These are phyloP conservation scores for Ustilago xerochloae DNA, from an alignment of 1,284 basidiomycete species.

Conservation along the genomic window DNA sequence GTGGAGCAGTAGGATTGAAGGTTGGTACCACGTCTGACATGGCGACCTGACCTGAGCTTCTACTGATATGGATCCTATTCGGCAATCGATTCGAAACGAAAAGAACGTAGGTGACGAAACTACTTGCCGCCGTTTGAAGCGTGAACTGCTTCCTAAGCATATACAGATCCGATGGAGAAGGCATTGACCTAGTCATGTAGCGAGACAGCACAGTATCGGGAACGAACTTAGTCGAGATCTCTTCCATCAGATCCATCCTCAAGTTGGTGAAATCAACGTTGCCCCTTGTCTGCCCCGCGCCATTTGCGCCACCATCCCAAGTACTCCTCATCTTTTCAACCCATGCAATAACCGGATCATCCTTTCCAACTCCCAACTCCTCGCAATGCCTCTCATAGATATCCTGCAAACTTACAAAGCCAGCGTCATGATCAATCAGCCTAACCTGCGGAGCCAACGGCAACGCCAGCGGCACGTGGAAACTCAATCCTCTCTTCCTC, in stretches of 20 bases:
- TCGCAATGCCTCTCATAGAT: conserved; percentile 92
- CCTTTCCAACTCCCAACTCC: conserved; percentile 80
- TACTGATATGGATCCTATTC: conserved; percentile 86
- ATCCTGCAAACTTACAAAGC: conserved; percentile 90
- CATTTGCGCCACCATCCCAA: conserved; percentile 45
- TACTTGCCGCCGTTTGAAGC: conserved; percentile 84
- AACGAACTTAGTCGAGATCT: conserved; percentile 87
- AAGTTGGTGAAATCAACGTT: conserved; percentile 76
- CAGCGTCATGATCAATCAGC: conserved; percentile 88
- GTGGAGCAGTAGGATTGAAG: conserved; percentile 74
- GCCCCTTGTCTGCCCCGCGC: conserved; percentile 23
- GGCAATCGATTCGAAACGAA: conserved; percentile 87
- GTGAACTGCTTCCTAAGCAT: conserved; percentile 97
- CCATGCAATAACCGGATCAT: conserved; percentile 76
- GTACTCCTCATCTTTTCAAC: conserved; percentile 66
- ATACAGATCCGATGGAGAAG: conserved; percentile 88
- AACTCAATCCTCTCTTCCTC: conserved; percentile 87
- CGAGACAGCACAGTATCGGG: conserved; percentile 88
- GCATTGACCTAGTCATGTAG: conserved; percentile 91
- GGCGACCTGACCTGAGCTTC: conserved; percentile 70
- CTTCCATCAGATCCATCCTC: conserved; percentile 90
- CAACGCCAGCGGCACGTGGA: conserved; percentile 89
- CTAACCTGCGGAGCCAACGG: conserved; percentile 86
- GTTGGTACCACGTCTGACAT: conserved; percentile 67
- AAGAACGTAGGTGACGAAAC: conserved; percentile 92